Conservation (phyloP, 2,329 filamentous ascomycete species). For the Ceratocystis variospora region DNA sequence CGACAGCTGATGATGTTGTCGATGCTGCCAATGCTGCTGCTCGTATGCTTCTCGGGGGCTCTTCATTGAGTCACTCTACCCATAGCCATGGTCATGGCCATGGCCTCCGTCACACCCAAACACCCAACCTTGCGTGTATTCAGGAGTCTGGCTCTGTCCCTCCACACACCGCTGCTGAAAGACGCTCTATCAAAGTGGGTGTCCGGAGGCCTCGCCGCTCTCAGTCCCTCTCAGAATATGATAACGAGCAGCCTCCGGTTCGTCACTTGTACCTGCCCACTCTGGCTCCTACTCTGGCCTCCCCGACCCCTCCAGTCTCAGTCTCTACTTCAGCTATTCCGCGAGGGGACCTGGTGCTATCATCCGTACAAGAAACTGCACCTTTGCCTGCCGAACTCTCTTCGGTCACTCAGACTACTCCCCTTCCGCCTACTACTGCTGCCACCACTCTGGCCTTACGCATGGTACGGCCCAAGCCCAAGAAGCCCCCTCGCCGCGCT, state of each 20-base stretch:
- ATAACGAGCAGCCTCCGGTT: conserved; percentile 12
- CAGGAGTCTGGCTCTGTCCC: neutral
- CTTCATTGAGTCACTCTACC: neutral
- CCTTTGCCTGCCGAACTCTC: neutral
- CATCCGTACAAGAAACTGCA: neutral
- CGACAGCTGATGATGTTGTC: neutral
- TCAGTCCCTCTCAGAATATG: conserved; percentile 16
- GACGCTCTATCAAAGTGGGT: neutral
- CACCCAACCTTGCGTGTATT: neutral
- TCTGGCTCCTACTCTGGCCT: conserved; percentile 8
- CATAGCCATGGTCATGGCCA: neutral
- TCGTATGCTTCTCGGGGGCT: conserved; percentile 8
- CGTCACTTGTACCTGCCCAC: conserved; percentile 8
- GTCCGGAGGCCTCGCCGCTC: conserved; percentile 17
- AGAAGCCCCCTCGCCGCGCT: conserved; percentile 36
- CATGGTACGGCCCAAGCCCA: conserved; percentile 15
- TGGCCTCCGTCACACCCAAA: neutral
- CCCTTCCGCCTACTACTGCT: conserved; percentile 23
- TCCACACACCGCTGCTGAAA: conserved; percentile 4
- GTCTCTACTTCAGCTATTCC: neutral
- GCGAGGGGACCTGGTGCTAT: no score
- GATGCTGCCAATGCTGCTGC: conserved; percentile 13
- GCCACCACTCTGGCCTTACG: conserved; percentile 24
- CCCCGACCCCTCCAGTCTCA: conserved; percentile 1
- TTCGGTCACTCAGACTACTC: conserved; percentile 19